phyloP scores from a whole-genome alignment of 257 asterid species.

The Salvia rosmarinus region DNA sequence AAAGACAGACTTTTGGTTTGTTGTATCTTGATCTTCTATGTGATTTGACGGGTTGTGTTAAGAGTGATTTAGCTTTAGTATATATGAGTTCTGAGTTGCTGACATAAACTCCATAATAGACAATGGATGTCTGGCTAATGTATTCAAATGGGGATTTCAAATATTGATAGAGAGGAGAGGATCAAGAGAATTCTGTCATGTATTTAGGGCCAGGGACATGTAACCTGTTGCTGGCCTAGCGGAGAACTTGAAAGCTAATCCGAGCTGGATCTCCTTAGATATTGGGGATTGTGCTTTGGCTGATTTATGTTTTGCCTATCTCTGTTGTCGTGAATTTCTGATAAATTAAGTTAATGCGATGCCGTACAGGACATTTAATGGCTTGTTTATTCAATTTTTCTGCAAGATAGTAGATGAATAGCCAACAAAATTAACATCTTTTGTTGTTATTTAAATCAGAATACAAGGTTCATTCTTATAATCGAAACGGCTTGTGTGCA shows the following conservation, averaged over 20 bases:
- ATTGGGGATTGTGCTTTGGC: background rate
- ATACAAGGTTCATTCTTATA: constrained; percentile 86
- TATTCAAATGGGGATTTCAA: constrained; percentile 2
- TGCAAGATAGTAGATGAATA: background rate
- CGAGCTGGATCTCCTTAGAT: background rate
- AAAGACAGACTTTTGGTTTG: background rate
- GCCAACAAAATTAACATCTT: constrained; percentile 11
- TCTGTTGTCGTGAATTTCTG: background rate
- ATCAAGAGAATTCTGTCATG: background rate
- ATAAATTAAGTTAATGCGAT: background rate
- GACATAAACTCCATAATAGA: background rate
- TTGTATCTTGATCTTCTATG: constrained; percentile 5
- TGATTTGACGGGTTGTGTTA: background rate
- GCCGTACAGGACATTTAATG: background rate
- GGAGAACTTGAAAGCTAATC: background rate
- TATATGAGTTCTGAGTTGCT: background rate
- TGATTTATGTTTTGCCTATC: background rate
- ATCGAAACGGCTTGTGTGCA: constrained; percentile 75
- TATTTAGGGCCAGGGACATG: background rate
- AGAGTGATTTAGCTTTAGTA: background rate
- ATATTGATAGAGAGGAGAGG: background rate
- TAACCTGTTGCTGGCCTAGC: background rate
- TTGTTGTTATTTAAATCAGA: constrained; percentile 41
- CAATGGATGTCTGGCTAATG: background rate
- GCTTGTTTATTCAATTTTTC: background rate